phyloP scores from a whole-genome alignment of 2,329 filamentous ascomycete species.

The Hymenoscyphus repandus region DNA sequence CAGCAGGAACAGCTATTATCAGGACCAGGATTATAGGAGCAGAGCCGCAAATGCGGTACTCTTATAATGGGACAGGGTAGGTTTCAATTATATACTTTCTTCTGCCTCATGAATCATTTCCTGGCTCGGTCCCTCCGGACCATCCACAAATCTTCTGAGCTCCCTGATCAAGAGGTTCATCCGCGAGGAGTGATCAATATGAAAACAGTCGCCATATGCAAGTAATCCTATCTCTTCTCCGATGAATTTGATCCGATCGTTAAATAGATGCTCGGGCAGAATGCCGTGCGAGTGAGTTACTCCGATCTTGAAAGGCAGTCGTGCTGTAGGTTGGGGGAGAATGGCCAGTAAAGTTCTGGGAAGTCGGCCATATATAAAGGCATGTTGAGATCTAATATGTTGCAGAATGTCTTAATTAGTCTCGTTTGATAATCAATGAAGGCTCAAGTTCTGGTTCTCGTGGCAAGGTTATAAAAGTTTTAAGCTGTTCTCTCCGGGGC shows the following conservation, averaged over 20 bases:
- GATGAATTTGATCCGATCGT: not conserved
- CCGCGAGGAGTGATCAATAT: not conserved
- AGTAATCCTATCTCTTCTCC: not conserved
- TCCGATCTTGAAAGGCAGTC: slow-evolving; percentile 7
- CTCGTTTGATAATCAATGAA: too few species aligned
- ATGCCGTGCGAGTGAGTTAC: slow-evolving; percentile 1
- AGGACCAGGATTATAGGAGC: too few species aligned
- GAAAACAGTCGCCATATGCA: not conserved
- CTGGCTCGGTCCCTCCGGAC: not conserved
- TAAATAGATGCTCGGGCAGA: not conserved
- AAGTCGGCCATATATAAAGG: too few species aligned
- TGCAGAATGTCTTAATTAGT: too few species aligned
- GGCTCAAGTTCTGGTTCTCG: too few species aligned
- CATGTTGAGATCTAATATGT: too few species aligned
- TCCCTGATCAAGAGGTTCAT: not conserved
- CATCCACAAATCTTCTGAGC: not conserved
- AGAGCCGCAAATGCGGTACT: too few species aligned
- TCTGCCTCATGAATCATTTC: slow-evolving; percentile 1
- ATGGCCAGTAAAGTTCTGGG: too few species aligned
- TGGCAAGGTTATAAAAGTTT: too few species aligned
- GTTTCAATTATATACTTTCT: not conserved
- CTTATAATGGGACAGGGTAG: not conserved
- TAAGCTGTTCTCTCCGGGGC: too few species aligned
- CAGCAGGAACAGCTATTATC: too few species aligned
- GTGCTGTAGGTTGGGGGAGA: too few species aligned